These are phyloP conservation scores for Fusarium sp. DNA, from an alignment of 2,329 filamentous ascomycete genomes.

Conservation along the genomic window DNA sequence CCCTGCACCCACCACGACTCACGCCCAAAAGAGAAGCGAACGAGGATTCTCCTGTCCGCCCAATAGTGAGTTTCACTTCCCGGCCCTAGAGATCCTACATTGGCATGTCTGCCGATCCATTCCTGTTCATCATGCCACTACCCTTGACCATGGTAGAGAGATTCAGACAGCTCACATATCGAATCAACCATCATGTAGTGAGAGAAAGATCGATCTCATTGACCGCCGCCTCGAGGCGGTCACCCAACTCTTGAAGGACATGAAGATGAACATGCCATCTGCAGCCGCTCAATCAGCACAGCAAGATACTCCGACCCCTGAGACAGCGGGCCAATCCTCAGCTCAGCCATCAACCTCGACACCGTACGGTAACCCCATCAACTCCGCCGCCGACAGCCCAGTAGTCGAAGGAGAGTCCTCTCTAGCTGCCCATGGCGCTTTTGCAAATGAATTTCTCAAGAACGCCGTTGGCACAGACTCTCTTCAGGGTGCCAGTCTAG, in stretches of 20 bases:
- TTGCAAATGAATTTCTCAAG: slow-evolving; percentile 62
- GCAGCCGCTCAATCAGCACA: slow-evolving; percentile 20
- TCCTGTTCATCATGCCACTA: not conserved
- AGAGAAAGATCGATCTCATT: slow-evolving; percentile 58
- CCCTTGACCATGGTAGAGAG: not conserved
- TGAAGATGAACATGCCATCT: slow-evolving; percentile 48
- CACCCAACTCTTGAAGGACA: slow-evolving; percentile 53
- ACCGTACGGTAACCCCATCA: slow-evolving; percentile 36
- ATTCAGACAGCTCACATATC: slow-evolving; percentile 6
- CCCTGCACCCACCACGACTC: slow-evolving; percentile 54
- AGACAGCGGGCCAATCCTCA: slow-evolving; percentile 31
- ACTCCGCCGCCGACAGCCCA: slow-evolving; percentile 46
- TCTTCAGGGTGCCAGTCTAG: slow-evolving; percentile 48
- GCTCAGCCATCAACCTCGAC: slow-evolving; percentile 33
- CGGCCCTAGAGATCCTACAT: not conserved
- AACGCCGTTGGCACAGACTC: slow-evolving; percentile 54
- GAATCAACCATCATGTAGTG: slow-evolving; percentile 42
- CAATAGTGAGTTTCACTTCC: slow-evolving; percentile 53
- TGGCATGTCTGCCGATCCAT: not conserved
- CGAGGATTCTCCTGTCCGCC: slow-evolving; percentile 55
- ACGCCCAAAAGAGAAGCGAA: slow-evolving; percentile 55
- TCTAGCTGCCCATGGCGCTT: slow-evolving; percentile 62
- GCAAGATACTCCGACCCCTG: slow-evolving; percentile 33
- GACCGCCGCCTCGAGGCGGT: slow-evolving; percentile 55
- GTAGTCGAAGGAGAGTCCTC: slow-evolving; percentile 63